These are phyloP conservation scores for Bretziella fagacearum DNA, from an alignment of 2,329 filamentous ascomycete species.

Conservation along the genomic window DNA sequence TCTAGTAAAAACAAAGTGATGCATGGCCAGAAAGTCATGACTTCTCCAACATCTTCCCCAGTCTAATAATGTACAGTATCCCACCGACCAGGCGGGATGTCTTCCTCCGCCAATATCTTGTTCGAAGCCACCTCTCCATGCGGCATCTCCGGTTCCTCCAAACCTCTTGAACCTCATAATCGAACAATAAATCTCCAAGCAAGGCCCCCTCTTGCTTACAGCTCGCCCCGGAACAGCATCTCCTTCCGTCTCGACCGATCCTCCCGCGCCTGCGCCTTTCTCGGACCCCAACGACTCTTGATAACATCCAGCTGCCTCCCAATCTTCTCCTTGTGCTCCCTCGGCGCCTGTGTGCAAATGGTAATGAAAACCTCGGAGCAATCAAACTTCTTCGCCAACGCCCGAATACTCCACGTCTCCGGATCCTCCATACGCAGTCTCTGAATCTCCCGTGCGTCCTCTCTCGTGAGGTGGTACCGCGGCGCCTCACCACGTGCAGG, in stretches of 20 bases:
- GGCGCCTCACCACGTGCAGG: constrained; percentile 20
- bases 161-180: neutral
- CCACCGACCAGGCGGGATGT: neutral
- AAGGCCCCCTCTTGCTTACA: constrained; percentile 26
- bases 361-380: constrained; percentile 41
- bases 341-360: constrained; percentile 35
- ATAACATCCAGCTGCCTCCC: constrained; percentile 30
- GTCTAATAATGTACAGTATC: constrained; percentile 12
- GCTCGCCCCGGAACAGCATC: constrained; percentile 34
- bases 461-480: constrained; percentile 34
- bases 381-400: constrained; percentile 36
- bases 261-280: constrained; percentile 35
- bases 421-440: constrained; percentile 36
- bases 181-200: too few relatives aligned
- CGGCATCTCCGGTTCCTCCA: neutral
- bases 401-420: constrained; percentile 34
- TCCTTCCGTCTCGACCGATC: constrained; percentile 37
- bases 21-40: neutral
- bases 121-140: neutral
- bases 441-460: constrained; percentile 44
- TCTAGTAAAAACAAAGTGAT: constrained; percentile 12
- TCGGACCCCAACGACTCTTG: constrained; percentile 40
- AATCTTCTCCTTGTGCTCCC: constrained; percentile 31
- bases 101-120: neutral
- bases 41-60: too few relatives aligned